Conservation (phyloP, 2,329 filamentous ascomycete genomes). For the Aspergillus jensenii region DNA sequence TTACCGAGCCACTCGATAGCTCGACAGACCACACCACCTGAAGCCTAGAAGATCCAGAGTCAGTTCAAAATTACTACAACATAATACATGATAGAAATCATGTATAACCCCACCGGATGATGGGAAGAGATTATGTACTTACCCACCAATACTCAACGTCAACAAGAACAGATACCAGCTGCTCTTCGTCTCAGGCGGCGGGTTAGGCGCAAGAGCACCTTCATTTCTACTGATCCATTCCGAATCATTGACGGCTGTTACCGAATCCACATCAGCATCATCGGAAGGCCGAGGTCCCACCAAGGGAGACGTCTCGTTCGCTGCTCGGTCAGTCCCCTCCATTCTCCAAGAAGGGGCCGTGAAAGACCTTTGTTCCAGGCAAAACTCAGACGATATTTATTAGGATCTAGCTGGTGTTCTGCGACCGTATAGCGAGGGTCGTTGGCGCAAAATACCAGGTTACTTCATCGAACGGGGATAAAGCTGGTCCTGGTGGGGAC, state of each 20-base stretch:
- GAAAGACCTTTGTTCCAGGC: not conserved
- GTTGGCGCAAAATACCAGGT: not conserved
- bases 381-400: not conserved
- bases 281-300: constrained; percentile 23
- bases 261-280: constrained; percentile 20
- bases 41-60: constrained; percentile 50
- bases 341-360: constrained; percentile 11
- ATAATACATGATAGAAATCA: not conserved
- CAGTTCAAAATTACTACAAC: not conserved
- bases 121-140: not conserved
- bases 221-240: constrained; percentile 29
- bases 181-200: constrained; percentile 65
- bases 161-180: constrained; percentile 81
- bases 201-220: constrained; percentile 30
- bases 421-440: not conserved
- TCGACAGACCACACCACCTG: constrained; percentile 97
- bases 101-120: not conserved
- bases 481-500: not conserved
- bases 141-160: constrained; percentile 72
- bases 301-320: constrained; percentile 30
- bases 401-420: not conserved
- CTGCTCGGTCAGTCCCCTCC: constrained; percentile 16
- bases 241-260: constrained; percentile 13
- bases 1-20: constrained; percentile 80
- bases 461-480: not conserved